These are phyloP conservation scores for Phytopythium mirpurense DNA, from an alignment of 352 stramenopile genomes.

Conservation along the genomic window DNA sequence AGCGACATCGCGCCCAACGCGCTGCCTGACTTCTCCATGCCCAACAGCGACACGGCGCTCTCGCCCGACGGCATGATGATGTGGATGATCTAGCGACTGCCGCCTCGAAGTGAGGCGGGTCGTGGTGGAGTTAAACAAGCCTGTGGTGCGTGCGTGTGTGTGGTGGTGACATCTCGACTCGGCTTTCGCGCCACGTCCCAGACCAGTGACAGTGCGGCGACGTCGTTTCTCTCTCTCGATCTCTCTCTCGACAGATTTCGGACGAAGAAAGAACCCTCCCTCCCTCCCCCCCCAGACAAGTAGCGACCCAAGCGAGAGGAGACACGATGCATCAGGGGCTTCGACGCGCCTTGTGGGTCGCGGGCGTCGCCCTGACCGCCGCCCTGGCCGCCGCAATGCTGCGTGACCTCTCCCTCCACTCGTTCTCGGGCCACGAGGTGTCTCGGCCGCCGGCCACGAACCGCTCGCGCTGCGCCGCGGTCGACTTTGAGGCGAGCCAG, in stretches of 20 bases:
- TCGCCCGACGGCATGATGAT: constrained; percentile 83
- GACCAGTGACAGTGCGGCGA: too few species aligned
- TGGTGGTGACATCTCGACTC: too few species aligned
- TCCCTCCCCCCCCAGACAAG: too few species aligned
- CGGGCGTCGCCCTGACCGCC: not conserved
- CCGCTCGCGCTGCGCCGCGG: constrained; percentile 1
- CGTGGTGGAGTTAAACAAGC: too few species aligned
- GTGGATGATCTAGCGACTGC: constrained; percentile 74
- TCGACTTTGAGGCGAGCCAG: constrained; percentile 2
- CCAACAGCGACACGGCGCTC: constrained; percentile 40
- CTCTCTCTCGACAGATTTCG: too few species aligned
- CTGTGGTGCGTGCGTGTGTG: too few species aligned
- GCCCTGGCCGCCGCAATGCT: not conserved
- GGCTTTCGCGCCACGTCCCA: too few species aligned
- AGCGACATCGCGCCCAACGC: constrained; percentile 47
- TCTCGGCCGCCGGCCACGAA: not conserved
- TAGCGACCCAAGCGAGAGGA: too few species aligned
- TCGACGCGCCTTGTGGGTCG: not conserved
- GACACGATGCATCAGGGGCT: too few species aligned
- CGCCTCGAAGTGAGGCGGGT: too few species aligned
- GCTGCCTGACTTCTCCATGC: constrained; percentile 67
- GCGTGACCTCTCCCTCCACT: not conserved
- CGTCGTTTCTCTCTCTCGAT: too few species aligned
- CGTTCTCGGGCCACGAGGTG: not conserved
- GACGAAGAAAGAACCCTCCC: too few species aligned